These are phyloP conservation scores for Sicyos baderoa DNA, from an alignment of 306 rosid genomes.

Conservation along the genomic window DNA sequence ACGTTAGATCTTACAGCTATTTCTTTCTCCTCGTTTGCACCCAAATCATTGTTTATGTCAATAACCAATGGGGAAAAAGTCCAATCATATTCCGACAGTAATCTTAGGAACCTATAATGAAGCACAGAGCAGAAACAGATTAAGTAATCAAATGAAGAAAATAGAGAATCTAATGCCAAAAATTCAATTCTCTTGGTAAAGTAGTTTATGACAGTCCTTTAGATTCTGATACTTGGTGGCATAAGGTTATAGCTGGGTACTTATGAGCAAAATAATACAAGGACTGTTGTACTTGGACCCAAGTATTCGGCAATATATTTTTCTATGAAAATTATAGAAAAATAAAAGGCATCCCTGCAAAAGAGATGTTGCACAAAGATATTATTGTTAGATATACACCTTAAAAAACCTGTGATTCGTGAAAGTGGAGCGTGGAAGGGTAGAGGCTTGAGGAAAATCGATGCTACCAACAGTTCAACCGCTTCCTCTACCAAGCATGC, in stretches of 20 bases:
- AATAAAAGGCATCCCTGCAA: neutral
- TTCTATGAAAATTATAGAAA: neutral
- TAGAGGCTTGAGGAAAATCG: conserved; percentile 68
- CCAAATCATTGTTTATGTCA: conserved; percentile 67
- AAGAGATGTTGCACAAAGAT: neutral
- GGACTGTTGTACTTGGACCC: neutral
- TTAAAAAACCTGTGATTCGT: conserved; percentile 73
- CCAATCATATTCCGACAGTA: conserved; percentile 78
- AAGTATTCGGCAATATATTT: neutral
- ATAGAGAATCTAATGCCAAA: neutral
- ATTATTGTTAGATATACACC: conserved; percentile 26
- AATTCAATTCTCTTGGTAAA: neutral
- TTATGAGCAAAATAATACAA: neutral
- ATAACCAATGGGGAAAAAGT: conserved; percentile 65
- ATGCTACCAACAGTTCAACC: conserved; percentile 77
- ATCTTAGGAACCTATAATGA: conserved; percentile 57
- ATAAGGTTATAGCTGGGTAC: neutral
- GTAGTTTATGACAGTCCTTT: neutral
- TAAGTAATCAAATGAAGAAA: neutral
- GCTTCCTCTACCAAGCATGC: conserved; percentile 89
- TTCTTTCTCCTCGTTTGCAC: conserved; percentile 49
- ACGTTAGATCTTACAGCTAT: conserved; percentile 52
- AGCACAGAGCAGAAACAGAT: conserved; percentile 13
- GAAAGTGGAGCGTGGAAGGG: conserved; percentile 75
- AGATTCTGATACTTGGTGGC: neutral